Percentiles rank a stretch among this genome's conserved stretches.
Conservation (phyloP, 1,284 basidiomycete genomes). For the Apiotrichum gamsii region DNA sequence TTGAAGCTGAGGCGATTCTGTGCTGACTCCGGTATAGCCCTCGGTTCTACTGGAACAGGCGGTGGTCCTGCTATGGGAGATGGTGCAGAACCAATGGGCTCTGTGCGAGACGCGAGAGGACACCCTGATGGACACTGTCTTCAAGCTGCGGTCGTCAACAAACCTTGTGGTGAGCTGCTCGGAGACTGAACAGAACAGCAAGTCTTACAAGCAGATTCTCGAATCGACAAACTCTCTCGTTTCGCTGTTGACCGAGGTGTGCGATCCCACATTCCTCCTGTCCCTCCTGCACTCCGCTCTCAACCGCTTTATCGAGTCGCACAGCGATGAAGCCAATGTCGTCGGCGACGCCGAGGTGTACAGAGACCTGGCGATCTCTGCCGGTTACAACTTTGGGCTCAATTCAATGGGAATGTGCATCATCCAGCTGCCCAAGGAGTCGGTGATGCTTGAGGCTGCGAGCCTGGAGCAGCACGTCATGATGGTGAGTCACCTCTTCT, state of each 20-base stretch:
- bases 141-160: constrained; percentile 26
- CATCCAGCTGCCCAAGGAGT: constrained; percentile 29
- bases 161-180: constrained; percentile 30
- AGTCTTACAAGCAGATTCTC: constrained; percentile 23
- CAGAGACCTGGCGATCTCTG: constrained; percentile 11
- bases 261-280: constrained; percentile 35
- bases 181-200: not conserved
- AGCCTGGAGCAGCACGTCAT: constrained; percentile 26
- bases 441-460: constrained; percentile 29
- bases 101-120: constrained; percentile 36
- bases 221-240: constrained; percentile 41
- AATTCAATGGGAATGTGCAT: constrained; percentile 40
- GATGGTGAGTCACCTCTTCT: constrained; percentile 21
- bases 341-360: not conserved
- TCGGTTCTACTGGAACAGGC: constrained; percentile 29
- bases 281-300: constrained; percentile 27
- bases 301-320: constrained; percentile 19
- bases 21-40: no score
- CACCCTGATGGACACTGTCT: constrained; percentile 29
- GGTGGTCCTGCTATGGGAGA: constrained; percentile 38
- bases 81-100: constrained; percentile 40
- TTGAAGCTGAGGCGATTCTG: constrained; percentile 3
- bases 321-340: constrained; percentile 2
- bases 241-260: constrained; percentile 32
- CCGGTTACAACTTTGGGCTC: constrained; percentile 34